Evolutionary conservation across 2,329 filamentous ascomycete genomes (phyloP), one percentile per base, ranked within the genome.

Genomic region (Plenodomus tracheiphilus): DNA sequence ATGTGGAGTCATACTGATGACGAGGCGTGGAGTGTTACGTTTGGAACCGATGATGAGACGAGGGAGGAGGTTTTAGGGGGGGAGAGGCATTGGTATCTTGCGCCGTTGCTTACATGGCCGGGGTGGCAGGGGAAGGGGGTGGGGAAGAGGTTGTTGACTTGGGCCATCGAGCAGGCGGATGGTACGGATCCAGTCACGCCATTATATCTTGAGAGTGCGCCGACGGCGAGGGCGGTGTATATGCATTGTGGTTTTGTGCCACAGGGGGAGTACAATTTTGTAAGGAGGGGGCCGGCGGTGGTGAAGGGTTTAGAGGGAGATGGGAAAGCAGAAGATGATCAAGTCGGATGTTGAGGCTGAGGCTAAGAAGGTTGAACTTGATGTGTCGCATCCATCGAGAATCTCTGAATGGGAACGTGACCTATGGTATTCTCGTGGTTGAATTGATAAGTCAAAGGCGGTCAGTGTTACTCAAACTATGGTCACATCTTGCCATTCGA

Each of bases 101-200:
- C 58, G 39, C 54, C 61, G 19, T 30, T 71, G n/a, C 36, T 65
- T 4, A 64, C 56, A 5, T 69, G 50, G 54, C 67, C 67, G 0
- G 59, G 65, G 40, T 70, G 41, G 28, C 68, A 69, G 48, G 65
- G 66, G 0, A 52, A 51, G 13, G 68, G 68, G 0, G 60, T 69
- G 0, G 68, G 56, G 21, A 66, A 48, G 35, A 56, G 45, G 36
- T 41, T 71, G 49, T 22, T 71, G 49, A 34, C 56, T 17, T 71
- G 67, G 66, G 67, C 58, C 19, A 62, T 68, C 41, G 36, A 59
- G n/a, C 51, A 61, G 58, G 67, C 68, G 15, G 68, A 71, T 62
- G 42, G n/a, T 0, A 47, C 43, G 17, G 49, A 38, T 0, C 62
- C 65, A 19, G 13, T 44, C n/a, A 66, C 58, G 41, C 57, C 64